Base-by-base conservation (phyloP, 169 alveolate genomes). In the Plasmodium sp. region DNA sequence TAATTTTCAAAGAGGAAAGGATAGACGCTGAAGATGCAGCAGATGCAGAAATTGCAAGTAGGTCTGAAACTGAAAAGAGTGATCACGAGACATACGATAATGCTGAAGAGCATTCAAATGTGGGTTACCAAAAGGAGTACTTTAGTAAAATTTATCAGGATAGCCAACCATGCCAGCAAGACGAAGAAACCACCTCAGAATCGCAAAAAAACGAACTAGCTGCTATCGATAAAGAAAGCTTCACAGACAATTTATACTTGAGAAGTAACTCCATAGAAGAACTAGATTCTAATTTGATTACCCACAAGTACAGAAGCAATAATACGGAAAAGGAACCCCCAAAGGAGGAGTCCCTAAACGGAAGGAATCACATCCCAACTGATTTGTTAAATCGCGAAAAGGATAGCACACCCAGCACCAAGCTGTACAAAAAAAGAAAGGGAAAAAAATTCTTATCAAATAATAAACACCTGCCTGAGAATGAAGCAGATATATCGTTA, bases 231-330 rank as follows among this genome's bases (percentile, higher is more conserved):
- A 54, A 34, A 36, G 81, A 51, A 9, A 39, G 31, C 67, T 56
- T 54, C 81, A 54, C 86, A 75, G 93, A 86, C 14, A 80, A 62
- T 80, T 48, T 80, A 80, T 77, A 62, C 51, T 39, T 88, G 56
- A 88, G 75, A 33, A 79, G 75, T 80, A 88, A 79, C 48, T 88
- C 84, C 27, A 88, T 88, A 88, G 94, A 88, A 62, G 94, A 88
- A 51, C 36, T 88, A 58, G 94, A 88, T 62, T 88, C 83, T 5
- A 88, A 88, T 80, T 88, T 88, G 82, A 58, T 88, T 14, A 88
- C 82, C 48, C 33, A 88, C 12, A 88, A 88, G 36, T 88, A 88
- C 72, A 73, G 43, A 88, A 62, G 56, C 10, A 88, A 79, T 39
- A 36, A 58, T 43, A 4, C 16, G 0, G 75, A 62, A 31, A 67